A percentile compares a stretch with the other conserved stretches of the same genome.
These are phyloP conservation scores for Boletus rex-veris DNA, from an alignment of 768 basidiomycete genomes.

Conservation along the genomic window DNA sequence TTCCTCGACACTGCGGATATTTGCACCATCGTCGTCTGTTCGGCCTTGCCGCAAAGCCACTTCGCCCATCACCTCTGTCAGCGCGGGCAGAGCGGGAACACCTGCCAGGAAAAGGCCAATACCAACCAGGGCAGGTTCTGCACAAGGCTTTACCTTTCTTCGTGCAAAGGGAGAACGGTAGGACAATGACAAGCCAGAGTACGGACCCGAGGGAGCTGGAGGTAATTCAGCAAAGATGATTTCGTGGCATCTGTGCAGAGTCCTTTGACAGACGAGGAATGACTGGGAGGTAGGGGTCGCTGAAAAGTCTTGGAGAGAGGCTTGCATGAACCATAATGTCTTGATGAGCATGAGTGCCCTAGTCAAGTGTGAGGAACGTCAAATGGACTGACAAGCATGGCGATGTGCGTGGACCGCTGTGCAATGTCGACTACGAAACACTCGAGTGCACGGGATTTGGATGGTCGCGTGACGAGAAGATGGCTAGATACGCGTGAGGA, in stretches of 20 bases:
- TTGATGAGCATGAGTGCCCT: conserved; percentile 30
- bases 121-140: conserved; percentile 77
- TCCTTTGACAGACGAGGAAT: conserved; percentile 88
- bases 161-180: conserved; percentile 46
- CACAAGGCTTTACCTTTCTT: conserved; percentile 68
- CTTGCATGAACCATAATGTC: conserved; percentile 99
- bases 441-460: conserved; percentile 89
- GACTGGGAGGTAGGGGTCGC: conserved; percentile 56
- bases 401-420: conserved; percentile 90
- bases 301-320: conserved; percentile 78
- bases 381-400: conserved; percentile 76
- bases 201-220: conserved; percentile 60
- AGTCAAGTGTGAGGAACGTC: conserved; percentile 13
- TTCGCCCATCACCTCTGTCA: conserved; percentile 72
- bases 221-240: conserved; percentile 93
- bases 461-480: conserved; percentile 88
- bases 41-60: conserved; percentile 91
- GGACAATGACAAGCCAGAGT: conserved; percentile 54
- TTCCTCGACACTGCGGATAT: conserved; percentile 47
- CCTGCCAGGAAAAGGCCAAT: conserved; percentile 80
- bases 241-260: conserved; percentile 88
- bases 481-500: conserved; percentile 54
- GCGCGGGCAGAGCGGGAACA: conserved; percentile 66
- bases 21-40: conserved; percentile 55
- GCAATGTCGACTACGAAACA: conserved; percentile 88